Percentiles rank a stretch among this genome's conserved stretches.
phyloP scores from a whole-genome alignment of 129 eudicot genomes.

The Sambucus nigra region DNA sequence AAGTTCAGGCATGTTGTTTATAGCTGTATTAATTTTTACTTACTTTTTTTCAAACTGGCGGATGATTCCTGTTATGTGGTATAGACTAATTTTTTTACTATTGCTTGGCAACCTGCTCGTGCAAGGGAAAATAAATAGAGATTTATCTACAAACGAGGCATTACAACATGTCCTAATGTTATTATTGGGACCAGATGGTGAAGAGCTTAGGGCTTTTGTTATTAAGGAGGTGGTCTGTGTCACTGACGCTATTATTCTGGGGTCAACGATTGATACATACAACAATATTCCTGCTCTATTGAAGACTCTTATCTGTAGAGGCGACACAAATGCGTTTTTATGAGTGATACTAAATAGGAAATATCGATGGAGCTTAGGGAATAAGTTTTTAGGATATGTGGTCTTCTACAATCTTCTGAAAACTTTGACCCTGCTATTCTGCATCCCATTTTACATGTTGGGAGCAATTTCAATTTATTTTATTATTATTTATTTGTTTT shows the following conservation, averaged over 20 bases:
- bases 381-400: constrained; percentile 87
- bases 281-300: constrained; percentile 50
- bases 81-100: no score
- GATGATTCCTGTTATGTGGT: constrained; percentile 57
- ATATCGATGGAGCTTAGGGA: constrained; percentile 80
- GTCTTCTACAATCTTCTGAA: constrained; percentile 53
- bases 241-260: constrained; percentile 64
- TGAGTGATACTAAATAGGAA: constrained; percentile 42
- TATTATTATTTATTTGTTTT: not conserved
- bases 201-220: constrained; percentile 68
- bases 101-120: constrained; percentile 91
- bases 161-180: constrained; percentile 88
- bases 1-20: constrained; percentile 47
- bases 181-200: constrained; percentile 77
- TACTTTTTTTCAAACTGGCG: not conserved
- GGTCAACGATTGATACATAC: constrained; percentile 61
- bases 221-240: constrained; percentile 80
- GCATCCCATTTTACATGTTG: constrained; percentile 87
- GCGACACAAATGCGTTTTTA: constrained; percentile 31
- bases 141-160: constrained; percentile 93
- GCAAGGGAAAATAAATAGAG: constrained; percentile 75
- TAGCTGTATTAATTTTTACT: not conserved
- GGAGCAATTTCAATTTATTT: not conserved
- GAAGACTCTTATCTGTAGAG: constrained; percentile 40
- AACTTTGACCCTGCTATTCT: constrained; percentile 71